A percentile compares a stretch with the other conserved stretches of the same genome.
Conservation (phyloP, 2,329 filamentous ascomycete species). For the Pseudocercospora cruenta region DNA sequence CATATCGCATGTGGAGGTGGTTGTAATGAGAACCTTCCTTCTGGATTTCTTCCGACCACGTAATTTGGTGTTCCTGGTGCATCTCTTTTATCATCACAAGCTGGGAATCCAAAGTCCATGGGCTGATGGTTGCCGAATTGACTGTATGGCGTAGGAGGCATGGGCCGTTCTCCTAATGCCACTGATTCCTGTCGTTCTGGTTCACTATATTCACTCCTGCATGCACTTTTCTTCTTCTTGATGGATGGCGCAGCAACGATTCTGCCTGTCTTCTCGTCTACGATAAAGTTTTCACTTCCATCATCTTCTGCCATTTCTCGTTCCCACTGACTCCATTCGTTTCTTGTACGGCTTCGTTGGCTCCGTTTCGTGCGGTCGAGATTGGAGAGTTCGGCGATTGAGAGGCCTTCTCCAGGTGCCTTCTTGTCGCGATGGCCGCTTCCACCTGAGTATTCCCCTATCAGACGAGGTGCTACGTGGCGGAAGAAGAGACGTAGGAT, state of each 20-base stretch:
- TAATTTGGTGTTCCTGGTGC: constrained; percentile 4
- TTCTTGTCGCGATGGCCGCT: neutral
- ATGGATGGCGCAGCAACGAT: constrained; percentile 4
- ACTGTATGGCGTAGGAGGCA: neutral
- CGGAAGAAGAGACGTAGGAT: constrained; percentile 24
- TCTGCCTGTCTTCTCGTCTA: constrained; percentile 12
- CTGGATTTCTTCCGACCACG: neutral
- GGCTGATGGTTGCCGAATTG: neutral
- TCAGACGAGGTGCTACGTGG: constrained; percentile 23
- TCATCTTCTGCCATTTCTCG: constrained; percentile 16
- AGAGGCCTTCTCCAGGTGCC: neutral
- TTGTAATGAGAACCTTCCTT: constrained; percentile 1
- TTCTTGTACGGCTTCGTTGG: constrained; percentile 1
- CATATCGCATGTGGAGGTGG: constrained; percentile 3
- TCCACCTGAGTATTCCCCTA: constrained; percentile 18
- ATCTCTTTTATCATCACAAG: constrained; percentile 3
- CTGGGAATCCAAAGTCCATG: neutral
- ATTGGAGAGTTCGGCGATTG: constrained; percentile 22
- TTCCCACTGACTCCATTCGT: constrained; percentile 20
- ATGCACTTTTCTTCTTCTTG: neutral
- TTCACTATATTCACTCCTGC: neutral
- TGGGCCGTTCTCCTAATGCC: neutral
- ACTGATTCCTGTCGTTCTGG: neutral
- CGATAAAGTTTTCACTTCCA: constrained; percentile 11
- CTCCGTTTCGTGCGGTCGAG: constrained; percentile 14